Evolutionary conservation across 2,329 filamentous ascomycete genomes (phyloP).

Genomic region (Claviceps africana): DNA sequence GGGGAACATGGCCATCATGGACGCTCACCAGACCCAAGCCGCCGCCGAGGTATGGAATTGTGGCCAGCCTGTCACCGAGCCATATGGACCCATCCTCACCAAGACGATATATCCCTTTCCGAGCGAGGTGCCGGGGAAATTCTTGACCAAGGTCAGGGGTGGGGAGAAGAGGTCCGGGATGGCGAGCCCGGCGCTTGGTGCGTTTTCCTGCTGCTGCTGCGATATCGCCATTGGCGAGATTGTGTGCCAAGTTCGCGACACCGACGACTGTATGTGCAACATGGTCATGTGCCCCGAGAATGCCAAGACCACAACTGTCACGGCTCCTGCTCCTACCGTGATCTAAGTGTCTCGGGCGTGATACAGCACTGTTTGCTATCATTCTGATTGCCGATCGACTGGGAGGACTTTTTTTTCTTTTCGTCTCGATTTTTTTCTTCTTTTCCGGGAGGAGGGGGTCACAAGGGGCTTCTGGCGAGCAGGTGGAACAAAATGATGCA

Average conservation of each 20-base stretch:
- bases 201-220: slow-evolving; percentile 13
- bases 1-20: background rate
- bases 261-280: slow-evolving; percentile 12
- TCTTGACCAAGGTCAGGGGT: background rate
- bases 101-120: background rate
- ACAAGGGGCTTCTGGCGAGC: too few species aligned
- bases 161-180: background rate
- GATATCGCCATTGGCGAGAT: slow-evolving; percentile 7
- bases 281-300: slow-evolving; percentile 6
- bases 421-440: background rate
- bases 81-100: background rate
- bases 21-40: background rate
- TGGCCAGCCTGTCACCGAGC: background rate
- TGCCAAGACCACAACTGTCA: slow-evolving; percentile 1
- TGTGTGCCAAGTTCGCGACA: slow-evolving; percentile 8
- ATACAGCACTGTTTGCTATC: background rate
- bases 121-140: background rate
- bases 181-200: background rate
- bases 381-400: background rate
- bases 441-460: too few species aligned
- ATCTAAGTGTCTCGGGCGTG: background rate
- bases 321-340: background rate
- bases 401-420: background rate
- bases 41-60: background rate
- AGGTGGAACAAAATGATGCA: too few species aligned